phyloP scores from a whole-genome alignment of 352 stramenopile species.

The Pythium insidiosum region DNA sequence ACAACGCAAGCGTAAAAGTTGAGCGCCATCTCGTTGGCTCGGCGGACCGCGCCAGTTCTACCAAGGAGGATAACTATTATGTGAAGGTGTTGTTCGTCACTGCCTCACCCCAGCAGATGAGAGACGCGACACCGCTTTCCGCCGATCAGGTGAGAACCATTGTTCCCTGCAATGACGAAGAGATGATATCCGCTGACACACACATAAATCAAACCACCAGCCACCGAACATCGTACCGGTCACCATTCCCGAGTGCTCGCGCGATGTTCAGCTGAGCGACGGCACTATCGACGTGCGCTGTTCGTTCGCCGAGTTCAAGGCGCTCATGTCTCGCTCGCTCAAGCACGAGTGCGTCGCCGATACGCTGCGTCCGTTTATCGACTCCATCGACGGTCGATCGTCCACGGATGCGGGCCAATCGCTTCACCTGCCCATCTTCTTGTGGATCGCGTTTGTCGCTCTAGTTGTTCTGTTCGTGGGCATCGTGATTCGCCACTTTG shows the following conservation, averaged over 20 bases:
- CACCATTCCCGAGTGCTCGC: constrained; percentile 58
- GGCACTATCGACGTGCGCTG: constrained; percentile 44
- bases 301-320: constrained; percentile 58
- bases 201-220: constrained; percentile 15
- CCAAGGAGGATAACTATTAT: constrained; percentile 32
- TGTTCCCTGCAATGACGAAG: too few species aligned
- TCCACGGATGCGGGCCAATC: constrained; percentile 1
- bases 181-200: too few species aligned
- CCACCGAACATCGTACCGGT: constrained; percentile 52
- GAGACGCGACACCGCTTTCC: constrained; percentile 42
- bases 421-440: constrained; percentile 15
- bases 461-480: constrained; percentile 26
- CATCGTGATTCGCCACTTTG: constrained; percentile 10
- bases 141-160: too few species aligned
- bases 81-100: constrained; percentile 69
- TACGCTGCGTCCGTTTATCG: constrained; percentile 55
- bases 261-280: constrained; percentile 38
- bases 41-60: not conserved
- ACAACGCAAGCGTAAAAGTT: constrained; percentile 3
- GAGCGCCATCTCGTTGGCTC: constrained; percentile 2
- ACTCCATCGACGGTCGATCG: constrained; percentile 25
- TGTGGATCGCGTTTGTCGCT: constrained; percentile 25
- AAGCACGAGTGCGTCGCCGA: constrained; percentile 62
- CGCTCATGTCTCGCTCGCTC: constrained; percentile 49
- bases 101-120: constrained; percentile 65